These are phyloP conservation scores for Nannizziopsis arthrosporioides DNA, from an alignment of 2,329 filamentous ascomycete species.

Conservation along the genomic window DNA sequence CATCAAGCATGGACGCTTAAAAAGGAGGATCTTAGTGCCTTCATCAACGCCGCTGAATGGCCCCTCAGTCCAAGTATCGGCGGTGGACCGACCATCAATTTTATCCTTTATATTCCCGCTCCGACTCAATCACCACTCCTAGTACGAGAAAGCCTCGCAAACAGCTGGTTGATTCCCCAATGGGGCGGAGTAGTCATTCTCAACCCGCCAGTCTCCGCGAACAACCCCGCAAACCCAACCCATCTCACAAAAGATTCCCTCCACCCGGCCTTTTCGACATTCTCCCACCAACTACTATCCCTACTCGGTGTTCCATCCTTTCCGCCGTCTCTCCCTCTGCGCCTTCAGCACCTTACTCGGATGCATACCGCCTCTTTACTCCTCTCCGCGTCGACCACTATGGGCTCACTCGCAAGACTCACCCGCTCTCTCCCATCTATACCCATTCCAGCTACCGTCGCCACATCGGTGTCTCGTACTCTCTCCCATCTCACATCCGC, in stretches of 20 bases:
- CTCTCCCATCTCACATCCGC: slow-evolving; percentile 66
- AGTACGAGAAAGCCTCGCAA: slow-evolving; percentile 49
- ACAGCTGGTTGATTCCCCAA: slow-evolving; percentile 88
- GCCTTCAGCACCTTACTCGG: slow-evolving; percentile 73
- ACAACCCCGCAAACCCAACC: slow-evolving; percentile 22
- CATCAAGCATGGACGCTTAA: slow-evolving; percentile 56
- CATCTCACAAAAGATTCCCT: slow-evolving; percentile 56
- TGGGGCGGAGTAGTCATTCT: slow-evolving; percentile 75
- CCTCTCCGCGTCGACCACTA: slow-evolving; percentile 78
- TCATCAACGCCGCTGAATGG: slow-evolving; percentile 98
- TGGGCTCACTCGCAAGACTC: slow-evolving; percentile 82
- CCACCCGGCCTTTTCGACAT: slow-evolving; percentile 71
- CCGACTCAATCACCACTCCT: slow-evolving; percentile 50
- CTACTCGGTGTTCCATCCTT: slow-evolving; percentile 74
- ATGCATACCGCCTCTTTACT: slow-evolving; percentile 75
- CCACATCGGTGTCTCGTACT: slow-evolving; percentile 69
- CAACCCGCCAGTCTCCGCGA: slow-evolving; percentile 39
- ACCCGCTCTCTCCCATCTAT: slow-evolving; percentile 77
- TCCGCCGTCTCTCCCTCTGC: slow-evolving; percentile 66
- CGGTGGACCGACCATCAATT: slow-evolving; percentile 86
- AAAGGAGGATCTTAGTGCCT: slow-evolving; percentile 80
- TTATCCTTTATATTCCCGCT: slow-evolving; percentile 79
- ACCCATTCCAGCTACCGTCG: slow-evolving; percentile 76
- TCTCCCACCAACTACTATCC: slow-evolving; percentile 79
- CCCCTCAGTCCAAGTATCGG: slow-evolving; percentile 89